Evolutionary conservation across 768 basidiomycete genomes (phyloP), one percentile per base, ranked within the genome.

Genomic region (Gymnopilus dilepis): DNA sequence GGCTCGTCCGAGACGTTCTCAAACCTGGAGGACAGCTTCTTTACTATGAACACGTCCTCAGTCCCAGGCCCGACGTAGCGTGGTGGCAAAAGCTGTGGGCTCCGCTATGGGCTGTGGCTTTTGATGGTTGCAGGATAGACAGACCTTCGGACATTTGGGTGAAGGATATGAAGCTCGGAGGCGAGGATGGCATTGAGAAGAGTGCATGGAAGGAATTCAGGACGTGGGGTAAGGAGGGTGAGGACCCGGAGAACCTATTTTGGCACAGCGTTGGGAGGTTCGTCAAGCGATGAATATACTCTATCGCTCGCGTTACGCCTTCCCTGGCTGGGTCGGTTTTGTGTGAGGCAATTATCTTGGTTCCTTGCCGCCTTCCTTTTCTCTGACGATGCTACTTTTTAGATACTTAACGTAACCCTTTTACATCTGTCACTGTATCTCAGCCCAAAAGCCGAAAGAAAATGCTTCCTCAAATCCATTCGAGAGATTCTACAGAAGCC

Each of bases 81-180:
- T 84, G 85, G 84, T 92, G 90, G 89, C 91, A 93, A 72, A 62
- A 77, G 0, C 80, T 90, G 51, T 92, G 90, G 91, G 80, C 87
- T 1, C 90, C 90, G 0, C 5, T 91, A 4, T 93, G 91, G 91
- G 68, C 69, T 5, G 40, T 78, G 0, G 72, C 76, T 1, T 85
- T 88, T 57, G 88, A 86, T 65, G 90, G 90, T 13, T 92, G 91
- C 66, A 76, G 76, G 61, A 66, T 91, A 41, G 87, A 90, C 63
- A 77, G 86, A 6, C 84, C 85, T 11, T 82, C 83, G 2, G 80
- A 84, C 69, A 12, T 81, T 0, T 85, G 80, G 77, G 65, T 87
- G 11, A 73, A 79, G 37, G 68, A 72, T 19, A 58, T 81, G 60
- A 64, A 68, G 34, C 62, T 68, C n/a, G 69, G 64, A 2, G 67